Evolutionary conservation across 495 filamentous ascomycete species (phyloP).

Genomic region (Antarctomyces pellizariae): DNA sequence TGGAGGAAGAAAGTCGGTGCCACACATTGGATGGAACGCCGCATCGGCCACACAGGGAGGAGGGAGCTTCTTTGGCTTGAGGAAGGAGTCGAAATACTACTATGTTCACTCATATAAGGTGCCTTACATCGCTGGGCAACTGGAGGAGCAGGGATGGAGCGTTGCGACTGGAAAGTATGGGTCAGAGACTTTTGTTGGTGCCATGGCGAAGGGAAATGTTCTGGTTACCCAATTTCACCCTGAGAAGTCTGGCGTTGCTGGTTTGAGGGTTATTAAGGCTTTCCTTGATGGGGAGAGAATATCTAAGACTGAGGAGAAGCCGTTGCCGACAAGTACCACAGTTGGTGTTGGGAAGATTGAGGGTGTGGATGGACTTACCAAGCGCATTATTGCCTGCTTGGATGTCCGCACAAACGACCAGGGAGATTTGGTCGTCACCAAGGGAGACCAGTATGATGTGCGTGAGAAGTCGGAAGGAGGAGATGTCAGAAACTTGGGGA

Average conservation of each 20-base stretch:
- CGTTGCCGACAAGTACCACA: slow-evolving; percentile 12
- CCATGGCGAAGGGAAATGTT: slow-evolving; percentile 60
- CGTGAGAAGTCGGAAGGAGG: slow-evolving; percentile 66
- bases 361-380: slow-evolving; percentile 42
- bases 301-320: slow-evolving; percentile 15
- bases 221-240: slow-evolving; percentile 94
- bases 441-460: slow-evolving; percentile 98
- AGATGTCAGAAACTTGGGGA: slow-evolving; percentile 76
- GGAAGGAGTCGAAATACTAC: slow-evolving; percentile 78
- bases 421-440: slow-evolving; percentile 90
- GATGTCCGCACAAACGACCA: slow-evolving; percentile 93
- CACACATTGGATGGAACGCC: slow-evolving; percentile 96
- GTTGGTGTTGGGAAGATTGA: slow-evolving; percentile 6
- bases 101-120: slow-evolving; percentile 92
- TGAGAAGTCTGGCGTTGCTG: slow-evolving; percentile 85
- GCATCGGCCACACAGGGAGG: slow-evolving; percentile 34
- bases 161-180: slow-evolving; percentile 79
- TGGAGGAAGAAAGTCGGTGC: slow-evolving; percentile 87
- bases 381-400: slow-evolving; percentile 81
- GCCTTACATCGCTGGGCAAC: slow-evolving; percentile 40
- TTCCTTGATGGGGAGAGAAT: slow-evolving; percentile 49
- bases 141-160: slow-evolving; percentile 63
- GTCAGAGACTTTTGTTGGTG: slow-evolving; percentile 75
- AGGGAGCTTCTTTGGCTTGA: slow-evolving; percentile 65
- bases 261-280: slow-evolving; percentile 57